Evolutionary conservation across 257 asterid genomes (phyloP), one percentile per base, ranked within the genome.

Genomic region (Petunia axillaris): DNA sequence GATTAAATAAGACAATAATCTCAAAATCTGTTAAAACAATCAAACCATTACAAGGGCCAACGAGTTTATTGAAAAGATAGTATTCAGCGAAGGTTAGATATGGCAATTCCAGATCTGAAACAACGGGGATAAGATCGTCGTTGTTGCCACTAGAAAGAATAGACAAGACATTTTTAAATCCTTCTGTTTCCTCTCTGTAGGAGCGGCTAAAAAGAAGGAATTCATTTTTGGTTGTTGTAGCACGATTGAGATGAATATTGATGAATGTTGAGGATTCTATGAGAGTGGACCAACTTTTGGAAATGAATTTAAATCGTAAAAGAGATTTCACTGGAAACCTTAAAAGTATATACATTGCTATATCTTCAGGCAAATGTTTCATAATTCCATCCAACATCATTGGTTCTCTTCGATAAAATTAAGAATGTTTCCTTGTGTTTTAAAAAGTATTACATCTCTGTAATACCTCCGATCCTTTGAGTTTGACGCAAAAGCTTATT

Each of bases 251-350:
- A 25, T 68, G 78, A 46, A 40, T 5, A 0, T 35, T 6, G 2
- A 46, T 58, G 40, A 80, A 80, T 7, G 8, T 13, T 1, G 73
- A 16, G 6, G 46, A 68, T 44, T 70, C 44, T 71, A 80, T 80
- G 6, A 68, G 58, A 70, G 41, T 38, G 2, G 1, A 3, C 74
- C 71, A 70, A 5, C 9, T 40, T 67, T 44, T 57, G 52, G 52
- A 57, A 53, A 68, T 4, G 71, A 46, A 6, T 16, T 70, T 41
- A 10, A 60, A 78, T 2, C 81, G 81, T 4, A 59, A 13, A 10
- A 62, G 36, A 44, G 62, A 78, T 58, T 78, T 78, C 48, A 62
- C 81, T 15, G 75, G 35, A 70, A 78, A 48, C 46, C 5, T 78
- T 2, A 59, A 6, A 8, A 78, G 60, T n/a, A 78, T 78, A 2